phyloP scores from a whole-genome alignment of 768 basidiomycete species.

The Pleurotus eryngii region DNA sequence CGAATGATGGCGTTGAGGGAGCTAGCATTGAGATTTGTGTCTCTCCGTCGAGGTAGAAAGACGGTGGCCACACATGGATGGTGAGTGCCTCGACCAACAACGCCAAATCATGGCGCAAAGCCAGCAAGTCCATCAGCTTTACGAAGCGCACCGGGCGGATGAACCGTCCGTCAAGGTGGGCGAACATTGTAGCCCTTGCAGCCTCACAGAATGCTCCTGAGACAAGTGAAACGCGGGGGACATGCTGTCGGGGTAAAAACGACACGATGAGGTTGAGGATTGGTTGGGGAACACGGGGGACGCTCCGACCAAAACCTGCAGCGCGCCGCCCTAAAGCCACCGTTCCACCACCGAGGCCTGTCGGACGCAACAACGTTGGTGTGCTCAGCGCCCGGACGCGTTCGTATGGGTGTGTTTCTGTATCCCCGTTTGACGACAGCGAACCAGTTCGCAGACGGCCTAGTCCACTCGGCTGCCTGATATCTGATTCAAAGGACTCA shows the following conservation, averaged over 20 bases:
- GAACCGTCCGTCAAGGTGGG: slow-evolving; percentile 28
- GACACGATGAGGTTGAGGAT: slow-evolving; percentile 8
- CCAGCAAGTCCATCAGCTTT: slow-evolving; percentile 32
- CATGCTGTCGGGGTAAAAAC: slow-evolving; percentile 27
- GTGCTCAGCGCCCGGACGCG: slow-evolving; percentile 4
- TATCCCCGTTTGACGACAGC: slow-evolving; percentile 1
- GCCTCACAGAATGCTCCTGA: slow-evolving; percentile 31
- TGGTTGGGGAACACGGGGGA: background rate
- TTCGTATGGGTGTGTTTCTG: background rate
- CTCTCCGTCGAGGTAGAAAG: slow-evolving; percentile 27
- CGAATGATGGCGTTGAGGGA: slow-evolving; percentile 34
- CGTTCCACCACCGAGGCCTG: background rate
- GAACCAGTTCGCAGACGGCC: slow-evolving; percentile 4
- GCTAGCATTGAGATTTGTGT: slow-evolving; percentile 33
- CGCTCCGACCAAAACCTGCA: background rate
- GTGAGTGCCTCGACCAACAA: slow-evolving; percentile 36
- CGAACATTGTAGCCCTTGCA: slow-evolving; percentile 30
- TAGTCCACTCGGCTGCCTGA: slow-evolving; percentile 5
- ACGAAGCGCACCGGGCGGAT: slow-evolving; percentile 28
- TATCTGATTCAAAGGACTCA: slow-evolving; percentile 6
- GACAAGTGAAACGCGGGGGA: slow-evolving; percentile 26
- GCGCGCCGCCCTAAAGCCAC: background rate
- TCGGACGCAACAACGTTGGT: background rate
- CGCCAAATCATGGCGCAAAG: slow-evolving; percentile 36
- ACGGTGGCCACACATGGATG: slow-evolving; percentile 41